Evolutionary conservation across 2,329 filamentous ascomycete genomes (phyloP).

Genomic region (Sarocladium oryzae): DNA sequence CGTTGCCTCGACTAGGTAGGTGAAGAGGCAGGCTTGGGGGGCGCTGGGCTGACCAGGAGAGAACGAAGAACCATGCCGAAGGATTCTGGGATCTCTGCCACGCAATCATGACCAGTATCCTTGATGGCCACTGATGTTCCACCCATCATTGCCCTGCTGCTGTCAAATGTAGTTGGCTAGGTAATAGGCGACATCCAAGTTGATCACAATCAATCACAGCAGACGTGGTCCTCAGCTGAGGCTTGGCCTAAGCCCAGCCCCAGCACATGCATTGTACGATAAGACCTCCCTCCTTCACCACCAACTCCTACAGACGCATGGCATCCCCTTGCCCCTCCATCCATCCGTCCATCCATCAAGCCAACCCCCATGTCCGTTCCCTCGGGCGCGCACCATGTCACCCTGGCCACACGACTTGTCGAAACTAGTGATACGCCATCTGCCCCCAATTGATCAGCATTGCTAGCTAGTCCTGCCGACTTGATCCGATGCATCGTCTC

Average conservation of each 20-base stretch:
- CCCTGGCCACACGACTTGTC: background rate
- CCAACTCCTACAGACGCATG: background rate
- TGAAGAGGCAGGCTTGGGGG: too few species aligned
- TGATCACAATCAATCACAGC: background rate
- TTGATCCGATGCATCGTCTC: background rate
- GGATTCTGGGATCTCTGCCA: too few species aligned
- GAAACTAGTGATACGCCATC: background rate
- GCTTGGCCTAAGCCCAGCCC: background rate
- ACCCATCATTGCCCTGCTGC: too few species aligned
- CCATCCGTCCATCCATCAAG: background rate
- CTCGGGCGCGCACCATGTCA: conserved; percentile 6
- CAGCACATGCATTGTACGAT: background rate
- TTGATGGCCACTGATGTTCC: too few species aligned
- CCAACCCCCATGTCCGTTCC: background rate
- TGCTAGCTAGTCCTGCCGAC: background rate
- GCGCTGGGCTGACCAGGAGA: too few species aligned
- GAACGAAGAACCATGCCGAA: too few species aligned
- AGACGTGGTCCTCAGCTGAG: background rate
- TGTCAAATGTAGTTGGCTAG: too few species aligned
- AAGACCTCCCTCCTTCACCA: background rate
- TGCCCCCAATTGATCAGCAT: conserved; percentile 2
- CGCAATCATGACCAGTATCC: background rate
- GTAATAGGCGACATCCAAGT: background rate
- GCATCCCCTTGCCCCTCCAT: background rate
- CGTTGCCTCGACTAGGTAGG: too few species aligned